These are phyloP conservation scores for Colletotrichum limetticola DNA, from an alignment of 2,329 filamentous ascomycete species.

Conservation along the genomic window DNA sequence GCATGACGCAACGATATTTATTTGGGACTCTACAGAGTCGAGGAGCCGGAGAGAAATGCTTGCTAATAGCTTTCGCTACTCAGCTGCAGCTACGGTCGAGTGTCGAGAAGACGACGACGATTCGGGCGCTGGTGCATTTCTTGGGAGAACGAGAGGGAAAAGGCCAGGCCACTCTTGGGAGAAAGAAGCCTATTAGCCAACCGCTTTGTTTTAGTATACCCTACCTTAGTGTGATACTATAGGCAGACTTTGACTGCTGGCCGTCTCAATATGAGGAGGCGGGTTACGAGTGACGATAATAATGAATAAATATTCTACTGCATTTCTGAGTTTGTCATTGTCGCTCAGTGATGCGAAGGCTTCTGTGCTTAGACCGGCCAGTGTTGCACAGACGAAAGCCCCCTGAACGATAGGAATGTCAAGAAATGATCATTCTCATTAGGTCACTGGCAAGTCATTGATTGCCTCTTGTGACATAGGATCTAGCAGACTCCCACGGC, in stretches of 20 bases:
- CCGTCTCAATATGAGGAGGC: neutral
- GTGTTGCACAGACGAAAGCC: neutral
- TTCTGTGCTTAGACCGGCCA: neutral
- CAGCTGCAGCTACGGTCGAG: neutral
- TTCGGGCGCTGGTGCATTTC: neutral
- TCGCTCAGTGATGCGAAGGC: neutral
- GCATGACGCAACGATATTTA: slow-evolving; percentile 18
- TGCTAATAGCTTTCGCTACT: neutral
- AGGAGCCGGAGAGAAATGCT: neutral
- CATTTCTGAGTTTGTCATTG: too few relatives aligned
- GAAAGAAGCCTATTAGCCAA: neutral
- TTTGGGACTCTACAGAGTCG: slow-evolving; percentile 7
- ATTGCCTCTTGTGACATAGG: neutral
- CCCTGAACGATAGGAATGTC: neutral
- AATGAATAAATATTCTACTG: neutral
- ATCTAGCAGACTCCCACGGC: neutral
- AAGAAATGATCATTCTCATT: slow-evolving; percentile 13
- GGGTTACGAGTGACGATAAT: slow-evolving; percentile 20
- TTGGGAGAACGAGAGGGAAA: neutral
- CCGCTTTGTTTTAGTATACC: neutral
- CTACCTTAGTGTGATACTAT: neutral
- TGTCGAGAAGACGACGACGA: neutral
- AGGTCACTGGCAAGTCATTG: neutral
- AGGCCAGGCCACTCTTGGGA: neutral
- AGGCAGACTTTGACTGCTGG: slow-evolving; percentile 9